These are phyloP conservation scores for Salicornia ramosissima DNA, from an alignment of 148 eudicot species.

Conservation along the genomic window DNA sequence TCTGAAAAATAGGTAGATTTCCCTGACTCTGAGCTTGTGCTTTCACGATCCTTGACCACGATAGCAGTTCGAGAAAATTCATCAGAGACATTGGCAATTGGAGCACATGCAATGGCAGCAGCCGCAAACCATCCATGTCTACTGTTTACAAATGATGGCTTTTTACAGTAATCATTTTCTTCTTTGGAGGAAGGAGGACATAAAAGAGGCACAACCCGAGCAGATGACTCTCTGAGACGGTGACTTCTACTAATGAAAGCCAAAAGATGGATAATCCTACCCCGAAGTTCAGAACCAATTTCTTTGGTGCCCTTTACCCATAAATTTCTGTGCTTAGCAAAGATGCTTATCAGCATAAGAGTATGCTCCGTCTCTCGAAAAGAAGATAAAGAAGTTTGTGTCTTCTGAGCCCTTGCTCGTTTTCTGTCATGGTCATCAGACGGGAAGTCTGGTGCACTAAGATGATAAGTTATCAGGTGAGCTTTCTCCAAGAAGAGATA, in stretches of 20 bases:
- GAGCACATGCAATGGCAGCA: slow-evolving; percentile 62
- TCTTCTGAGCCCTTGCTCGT: slow-evolving; percentile 62
- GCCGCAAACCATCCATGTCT: slow-evolving; percentile 77
- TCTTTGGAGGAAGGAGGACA: slow-evolving; percentile 69
- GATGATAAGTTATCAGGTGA: slow-evolving; percentile 53
- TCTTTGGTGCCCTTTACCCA: slow-evolving; percentile 74
- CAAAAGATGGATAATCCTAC: slow-evolving; percentile 76
- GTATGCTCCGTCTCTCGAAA: slow-evolving; percentile 76
- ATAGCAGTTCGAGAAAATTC: slow-evolving; percentile 41
- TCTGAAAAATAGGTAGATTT: slow-evolving; percentile 67
- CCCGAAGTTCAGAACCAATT: slow-evolving; percentile 70
- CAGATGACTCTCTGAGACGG: slow-evolving; percentile 44
- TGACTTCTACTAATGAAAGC: slow-evolving; percentile 78
- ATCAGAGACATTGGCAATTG: slow-evolving; percentile 35
- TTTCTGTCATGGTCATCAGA: slow-evolving; percentile 59
- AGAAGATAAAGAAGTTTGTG: slow-evolving; percentile 49
- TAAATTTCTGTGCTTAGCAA: slow-evolving; percentile 60
- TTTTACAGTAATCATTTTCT: slow-evolving; percentile 56
- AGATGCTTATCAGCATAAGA: slow-evolving; percentile 55
- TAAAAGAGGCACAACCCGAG: slow-evolving; percentile 42
- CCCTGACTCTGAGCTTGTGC: slow-evolving; percentile 24
- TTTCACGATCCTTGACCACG: slow-evolving; percentile 43
- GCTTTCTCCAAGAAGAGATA: slow-evolving; percentile 68
- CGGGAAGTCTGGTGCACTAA: slow-evolving; percentile 63
- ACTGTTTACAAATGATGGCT: slow-evolving; percentile 57